phyloP scores from a whole-genome alignment of 805 yeast species.

The Saccharomycopsis oosterbeekiorum region DNA sequence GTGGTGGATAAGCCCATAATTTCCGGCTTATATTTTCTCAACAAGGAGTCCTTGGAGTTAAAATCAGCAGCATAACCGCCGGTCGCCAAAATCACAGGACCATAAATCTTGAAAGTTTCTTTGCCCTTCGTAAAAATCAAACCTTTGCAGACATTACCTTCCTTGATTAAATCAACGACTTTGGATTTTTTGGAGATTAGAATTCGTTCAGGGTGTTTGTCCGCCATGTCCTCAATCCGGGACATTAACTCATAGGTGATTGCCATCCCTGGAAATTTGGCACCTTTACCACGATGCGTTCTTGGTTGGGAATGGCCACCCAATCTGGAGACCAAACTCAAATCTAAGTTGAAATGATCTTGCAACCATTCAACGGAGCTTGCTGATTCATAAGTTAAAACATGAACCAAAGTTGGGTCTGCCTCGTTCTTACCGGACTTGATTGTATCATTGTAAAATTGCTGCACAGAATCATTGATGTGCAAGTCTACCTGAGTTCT shows the following conservation, averaged over 20 bases:
- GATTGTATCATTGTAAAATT: slow-evolving; percentile 56
- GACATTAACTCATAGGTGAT: slow-evolving; percentile 46
- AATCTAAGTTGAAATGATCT: slow-evolving; percentile 47
- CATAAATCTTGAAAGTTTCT: slow-evolving; percentile 23
- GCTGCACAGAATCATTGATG: slow-evolving; percentile 46
- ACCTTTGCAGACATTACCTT: slow-evolving; percentile 20
- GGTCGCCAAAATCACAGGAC: slow-evolving; percentile 53
- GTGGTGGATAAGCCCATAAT: slow-evolving; percentile 47
- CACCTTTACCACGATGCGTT: slow-evolving; percentile 70
- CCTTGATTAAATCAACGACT: slow-evolving; percentile 34
- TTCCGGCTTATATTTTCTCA: slow-evolving; percentile 50
- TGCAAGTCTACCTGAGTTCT: slow-evolving; percentile 42
- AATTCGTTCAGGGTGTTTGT: slow-evolving; percentile 34
- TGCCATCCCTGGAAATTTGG: slow-evolving; percentile 58
- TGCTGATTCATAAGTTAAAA: slow-evolving; percentile 50
- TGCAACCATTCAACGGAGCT: slow-evolving; percentile 70
- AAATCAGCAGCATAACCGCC: slow-evolving; percentile 65
- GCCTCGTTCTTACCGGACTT: slow-evolving; percentile 57
- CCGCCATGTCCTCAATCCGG: slow-evolving; percentile 36
- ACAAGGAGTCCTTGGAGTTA: slow-evolving; percentile 35
- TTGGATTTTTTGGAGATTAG: slow-evolving; percentile 31
- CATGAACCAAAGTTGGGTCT: slow-evolving; percentile 46
- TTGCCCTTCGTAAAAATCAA: slow-evolving; percentile 13
- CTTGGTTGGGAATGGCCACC: slow-evolving; percentile 79
- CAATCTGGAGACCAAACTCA: slow-evolving; percentile 59